Conservation (phyloP, 169 alveolate genomes). For the Pseudocohnilembus persalinus region DNA sequence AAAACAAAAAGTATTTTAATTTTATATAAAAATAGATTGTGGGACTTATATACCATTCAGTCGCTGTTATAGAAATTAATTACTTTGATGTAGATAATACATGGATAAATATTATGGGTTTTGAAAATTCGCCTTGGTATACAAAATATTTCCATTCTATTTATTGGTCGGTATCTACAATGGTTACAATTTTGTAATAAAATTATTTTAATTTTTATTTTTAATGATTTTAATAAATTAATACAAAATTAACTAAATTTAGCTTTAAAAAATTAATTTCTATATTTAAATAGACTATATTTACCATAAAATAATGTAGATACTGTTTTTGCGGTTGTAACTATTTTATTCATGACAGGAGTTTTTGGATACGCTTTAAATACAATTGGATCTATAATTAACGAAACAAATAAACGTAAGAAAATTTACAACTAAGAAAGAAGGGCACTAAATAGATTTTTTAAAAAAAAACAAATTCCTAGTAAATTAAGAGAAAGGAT, state of each 20-base stretch:
- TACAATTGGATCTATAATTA: neutral
- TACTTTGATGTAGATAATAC: neutral
- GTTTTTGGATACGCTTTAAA: neutral
- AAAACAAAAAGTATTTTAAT: no score
- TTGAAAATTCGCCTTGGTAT: neutral
- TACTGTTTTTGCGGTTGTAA: neutral
- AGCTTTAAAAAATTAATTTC: no score
- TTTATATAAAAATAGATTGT: neutral
- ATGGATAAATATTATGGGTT: neutral
- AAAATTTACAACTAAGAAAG: neutral
- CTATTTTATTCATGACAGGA: neutral
- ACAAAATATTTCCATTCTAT: neutral
- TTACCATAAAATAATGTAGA: neutral
- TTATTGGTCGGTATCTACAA: neutral
- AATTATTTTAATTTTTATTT: no score
- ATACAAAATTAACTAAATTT: no score
- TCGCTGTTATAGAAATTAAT: neutral
- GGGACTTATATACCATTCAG: neutral
- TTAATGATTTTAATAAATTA: no score
- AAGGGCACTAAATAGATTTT: neutral
- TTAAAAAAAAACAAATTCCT: neutral
- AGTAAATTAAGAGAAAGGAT: neutral
- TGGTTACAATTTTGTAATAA: neutral
- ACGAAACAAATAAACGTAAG: neutral
- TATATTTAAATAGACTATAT: neutral